phyloP scores from a whole-genome alignment of 208 protist species.

The Leishmania lainsoni region DNA sequence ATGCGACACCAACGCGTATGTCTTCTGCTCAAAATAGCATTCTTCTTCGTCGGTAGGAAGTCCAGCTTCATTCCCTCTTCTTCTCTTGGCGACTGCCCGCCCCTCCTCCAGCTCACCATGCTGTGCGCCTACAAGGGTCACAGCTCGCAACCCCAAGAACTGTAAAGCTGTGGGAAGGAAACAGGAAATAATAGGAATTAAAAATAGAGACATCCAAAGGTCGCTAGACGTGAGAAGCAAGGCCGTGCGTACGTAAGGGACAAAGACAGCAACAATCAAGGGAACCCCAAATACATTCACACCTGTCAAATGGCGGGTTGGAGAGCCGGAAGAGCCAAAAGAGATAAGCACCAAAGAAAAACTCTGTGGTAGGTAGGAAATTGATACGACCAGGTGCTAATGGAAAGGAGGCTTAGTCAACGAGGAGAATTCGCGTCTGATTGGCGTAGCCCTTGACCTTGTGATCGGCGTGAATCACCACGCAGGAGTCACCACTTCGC shows the following conservation, averaged over 20 bases:
- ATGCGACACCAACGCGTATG: background rate
- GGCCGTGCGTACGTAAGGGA: background rate
- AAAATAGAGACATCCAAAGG: background rate
- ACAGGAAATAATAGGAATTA: background rate
- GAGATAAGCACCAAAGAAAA: background rate
- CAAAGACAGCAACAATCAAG: background rate
- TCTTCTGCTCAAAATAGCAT: background rate
- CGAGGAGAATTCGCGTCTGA: conserved; percentile 77
- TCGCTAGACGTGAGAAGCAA: background rate
- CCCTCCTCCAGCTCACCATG: background rate
- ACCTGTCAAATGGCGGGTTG: background rate
- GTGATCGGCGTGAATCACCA: conserved; percentile 84
- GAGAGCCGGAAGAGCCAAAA: background rate
- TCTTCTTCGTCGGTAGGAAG: background rate
- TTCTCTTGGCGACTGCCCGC: background rate
- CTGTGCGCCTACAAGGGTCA: background rate
- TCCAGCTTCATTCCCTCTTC: background rate
- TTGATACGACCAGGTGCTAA: background rate
- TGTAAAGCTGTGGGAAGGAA: background rate
- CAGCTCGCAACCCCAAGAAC: background rate
- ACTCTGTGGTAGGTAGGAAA: background rate
- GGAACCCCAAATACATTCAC: background rate
- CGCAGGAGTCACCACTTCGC: conserved; percentile 60
- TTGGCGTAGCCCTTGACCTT: conserved; percentile 90
- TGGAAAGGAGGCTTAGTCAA: conserved; percentile 29